These are phyloP conservation scores for Fusarium burgessii DNA, from an alignment of 2,329 filamentous ascomycete genomes.

Conservation along the genomic window DNA sequence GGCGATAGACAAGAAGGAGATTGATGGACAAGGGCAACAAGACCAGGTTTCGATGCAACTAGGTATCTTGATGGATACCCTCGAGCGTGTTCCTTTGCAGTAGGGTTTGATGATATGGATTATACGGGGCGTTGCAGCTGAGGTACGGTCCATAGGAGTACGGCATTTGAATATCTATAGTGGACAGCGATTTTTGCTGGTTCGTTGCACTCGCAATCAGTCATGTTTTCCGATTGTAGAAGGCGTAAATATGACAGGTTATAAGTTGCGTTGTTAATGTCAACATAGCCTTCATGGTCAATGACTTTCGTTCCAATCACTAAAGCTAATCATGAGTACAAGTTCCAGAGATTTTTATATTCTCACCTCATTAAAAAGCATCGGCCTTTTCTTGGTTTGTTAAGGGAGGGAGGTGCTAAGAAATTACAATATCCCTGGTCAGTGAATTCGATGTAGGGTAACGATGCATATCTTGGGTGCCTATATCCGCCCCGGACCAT, in stretches of 20 bases:
- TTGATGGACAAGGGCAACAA: slow-evolving; percentile 48
- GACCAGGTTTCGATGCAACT: slow-evolving; percentile 54
- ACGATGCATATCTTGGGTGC: neutral
- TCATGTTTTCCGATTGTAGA: neutral
- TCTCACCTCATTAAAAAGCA: no score
- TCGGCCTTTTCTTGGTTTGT: no score
- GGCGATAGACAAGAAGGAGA: slow-evolving; percentile 49
- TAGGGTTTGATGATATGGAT: slow-evolving; percentile 33
- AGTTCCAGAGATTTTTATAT: no score
- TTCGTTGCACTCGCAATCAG: neutral
- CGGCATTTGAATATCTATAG: slow-evolving; percentile 7
- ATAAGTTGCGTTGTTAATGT: neutral
- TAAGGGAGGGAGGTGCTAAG: no score
- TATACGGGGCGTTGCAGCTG: slow-evolving; percentile 15
- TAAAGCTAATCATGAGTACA: no score
- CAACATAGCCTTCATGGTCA: neutral
- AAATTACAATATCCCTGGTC: neutral
- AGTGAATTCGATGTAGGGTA: neutral
- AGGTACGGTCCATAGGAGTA: slow-evolving; percentile 17
- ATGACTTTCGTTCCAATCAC: no score
- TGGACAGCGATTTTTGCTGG: neutral
- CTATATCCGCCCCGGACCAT: slow-evolving; percentile 1
- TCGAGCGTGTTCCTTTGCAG: slow-evolving; percentile 57
- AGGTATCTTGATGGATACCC: slow-evolving; percentile 56
- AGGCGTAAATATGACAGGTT: neutral